phyloP scores from a whole-genome alignment of 129 eudicot species.

The Scalesia atractyloides region DNA sequence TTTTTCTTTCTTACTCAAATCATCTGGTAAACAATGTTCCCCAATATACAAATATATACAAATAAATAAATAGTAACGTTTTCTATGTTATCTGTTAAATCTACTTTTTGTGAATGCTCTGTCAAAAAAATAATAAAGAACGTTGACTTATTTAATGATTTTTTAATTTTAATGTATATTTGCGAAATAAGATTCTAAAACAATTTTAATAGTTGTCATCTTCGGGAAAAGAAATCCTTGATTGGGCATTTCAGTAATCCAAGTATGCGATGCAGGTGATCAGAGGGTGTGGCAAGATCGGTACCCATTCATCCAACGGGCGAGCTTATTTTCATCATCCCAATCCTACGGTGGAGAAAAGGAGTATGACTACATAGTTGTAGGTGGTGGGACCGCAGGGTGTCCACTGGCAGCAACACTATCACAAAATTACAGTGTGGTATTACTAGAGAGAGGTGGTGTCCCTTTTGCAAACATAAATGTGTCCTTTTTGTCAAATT shows the following conservation, averaged over 20 bases:
- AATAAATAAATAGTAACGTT: too few species aligned
- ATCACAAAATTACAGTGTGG: conserved; percentile 68
- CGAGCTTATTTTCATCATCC: conserved; percentile 64
- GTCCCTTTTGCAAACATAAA: conserved; percentile 82
- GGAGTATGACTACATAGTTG: conserved; percentile 69
- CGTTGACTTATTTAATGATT: neutral
- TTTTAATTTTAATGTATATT: neutral
- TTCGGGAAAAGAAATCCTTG: conserved; percentile 26
- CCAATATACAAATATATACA: too few species aligned
- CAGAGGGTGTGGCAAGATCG: conserved; percentile 39
- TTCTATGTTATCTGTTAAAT: too few species aligned
- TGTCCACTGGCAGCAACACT: conserved; percentile 97
- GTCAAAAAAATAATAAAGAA: neutral
- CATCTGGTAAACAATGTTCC: too few species aligned
- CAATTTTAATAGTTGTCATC: neutral
- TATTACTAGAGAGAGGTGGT: conserved; percentile 92
- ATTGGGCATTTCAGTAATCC: neutral
- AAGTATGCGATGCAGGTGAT: conserved; percentile 40
- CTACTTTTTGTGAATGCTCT: neutral
- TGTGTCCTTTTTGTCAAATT: conserved; percentile 68
- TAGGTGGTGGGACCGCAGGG: conserved; percentile 98
- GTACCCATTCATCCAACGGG: conserved; percentile 69
- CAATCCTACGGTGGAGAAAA: conserved; percentile 34
- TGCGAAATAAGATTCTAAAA: neutral
- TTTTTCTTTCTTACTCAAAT: too few species aligned